Base-by-base conservation (phyloP, 805 yeast genomes). In the Nakazawaea sp. region DNA sequence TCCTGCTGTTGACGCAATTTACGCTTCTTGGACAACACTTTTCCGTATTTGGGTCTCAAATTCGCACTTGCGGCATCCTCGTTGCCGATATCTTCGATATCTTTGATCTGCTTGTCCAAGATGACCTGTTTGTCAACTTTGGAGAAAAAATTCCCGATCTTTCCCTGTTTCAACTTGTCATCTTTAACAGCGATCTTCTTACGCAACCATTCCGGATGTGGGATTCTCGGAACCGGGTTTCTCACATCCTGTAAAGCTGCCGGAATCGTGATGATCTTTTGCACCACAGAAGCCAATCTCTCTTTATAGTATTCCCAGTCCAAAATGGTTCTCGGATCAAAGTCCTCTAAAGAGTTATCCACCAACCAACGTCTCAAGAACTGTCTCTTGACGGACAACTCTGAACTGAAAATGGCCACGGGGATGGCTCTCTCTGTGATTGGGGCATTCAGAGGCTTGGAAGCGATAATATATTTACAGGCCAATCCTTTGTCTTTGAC, bases 391-490 rank as follows among this genome's bases (percentile, higher is more conserved):
- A 82, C 81, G 3, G 68, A 53, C 9, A 66, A 48, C 21, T 88
- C 96, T 0, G 97, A 81, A 0, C 96, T 82, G 54, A 92, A 94
- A 15, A 92, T 88, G 0, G 96, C 92, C 5, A 94, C 95, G 0
- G 99, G 99, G 31, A 92, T 70, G 0, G 99, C 98, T 46, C 99
- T 71, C 52, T 90, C 97, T 0, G 98, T 87, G 21, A 89, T 89
- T 0, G 98, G 96, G 1, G 95, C 81, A 30, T 81, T 81, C 16
- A 70, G 50, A 1, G 99, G 98, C 45, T 74, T 77, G 33, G 77
- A 75, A 43, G 96, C 80, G 45, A 92, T 89, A 56, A 92, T 81
- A 61, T 87, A 92, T 57, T 87, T 88, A 61, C 96, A 90, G 5
- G 95, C 96, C 43, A 92, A 72, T 44, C 98, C 97, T 42, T 89